These are phyloP conservation scores for Microdochium nivale DNA, from an alignment of 2,329 filamentous ascomycete genomes.

Conservation along the genomic window DNA sequence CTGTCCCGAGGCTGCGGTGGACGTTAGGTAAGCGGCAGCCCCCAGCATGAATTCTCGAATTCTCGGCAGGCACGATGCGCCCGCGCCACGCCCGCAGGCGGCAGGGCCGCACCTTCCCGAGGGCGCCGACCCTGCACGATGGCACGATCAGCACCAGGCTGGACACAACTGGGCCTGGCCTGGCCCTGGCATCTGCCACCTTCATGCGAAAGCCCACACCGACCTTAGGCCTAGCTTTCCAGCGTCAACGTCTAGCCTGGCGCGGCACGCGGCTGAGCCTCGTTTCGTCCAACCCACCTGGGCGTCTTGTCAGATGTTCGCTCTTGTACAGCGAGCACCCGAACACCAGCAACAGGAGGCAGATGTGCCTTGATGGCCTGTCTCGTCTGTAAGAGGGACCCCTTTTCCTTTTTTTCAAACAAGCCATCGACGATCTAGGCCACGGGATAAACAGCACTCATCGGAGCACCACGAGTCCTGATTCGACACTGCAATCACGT, in stretches of 20 bases:
- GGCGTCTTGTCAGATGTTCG: too few relatives aligned
- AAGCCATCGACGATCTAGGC: background rate
- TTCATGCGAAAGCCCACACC: background rate
- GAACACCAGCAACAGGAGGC: background rate
- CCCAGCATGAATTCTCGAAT: background rate
- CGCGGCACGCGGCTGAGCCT: background rate
- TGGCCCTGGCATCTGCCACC: background rate
- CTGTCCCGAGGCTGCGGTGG: too few relatives aligned
- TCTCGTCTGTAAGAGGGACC: too few relatives aligned
- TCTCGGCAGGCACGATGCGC: background rate
- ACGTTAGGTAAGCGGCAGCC: too few relatives aligned
- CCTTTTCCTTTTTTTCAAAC: too few relatives aligned
- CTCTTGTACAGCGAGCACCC: background rate
- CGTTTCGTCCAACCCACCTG: background rate
- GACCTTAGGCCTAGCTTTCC: background rate
- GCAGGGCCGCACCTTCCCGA: background rate
- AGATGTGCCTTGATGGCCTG: background rate
- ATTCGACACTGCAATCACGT: background rate
- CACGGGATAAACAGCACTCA: background rate
- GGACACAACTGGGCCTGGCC: too few relatives aligned
- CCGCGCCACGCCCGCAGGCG: background rate
- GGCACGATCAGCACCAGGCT: too few relatives aligned
- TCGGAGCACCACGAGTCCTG: background rate
- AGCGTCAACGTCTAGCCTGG: background rate
- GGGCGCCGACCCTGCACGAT: background rate